Evolutionary conservation across 176 grass and related monocot genomes (phyloP).

Genomic region (Lolium perenne): DNA sequence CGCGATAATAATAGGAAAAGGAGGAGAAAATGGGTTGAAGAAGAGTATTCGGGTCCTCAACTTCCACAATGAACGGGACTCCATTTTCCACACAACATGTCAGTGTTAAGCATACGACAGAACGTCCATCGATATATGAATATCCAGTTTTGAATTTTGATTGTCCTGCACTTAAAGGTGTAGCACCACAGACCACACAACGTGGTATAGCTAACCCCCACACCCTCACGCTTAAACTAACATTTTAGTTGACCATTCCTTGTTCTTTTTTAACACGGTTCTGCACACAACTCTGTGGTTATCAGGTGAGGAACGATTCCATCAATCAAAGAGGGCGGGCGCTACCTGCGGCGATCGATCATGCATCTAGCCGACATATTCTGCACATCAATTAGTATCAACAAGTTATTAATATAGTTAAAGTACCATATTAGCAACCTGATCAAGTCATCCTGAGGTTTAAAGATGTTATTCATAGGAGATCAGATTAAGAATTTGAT

Average conservation of each 20-base stretch:
- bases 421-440: not conserved
- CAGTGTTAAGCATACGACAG: constrained; percentile 35
- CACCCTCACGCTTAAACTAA: not conserved
- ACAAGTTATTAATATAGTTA: not conserved
- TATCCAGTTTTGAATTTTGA: not conserved
- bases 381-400: not conserved
- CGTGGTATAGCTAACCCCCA: not conserved
- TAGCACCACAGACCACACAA: not conserved
- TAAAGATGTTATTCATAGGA: not conserved
- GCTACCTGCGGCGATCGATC: not conserved
- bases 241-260: not conserved
- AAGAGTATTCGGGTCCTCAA: not conserved
- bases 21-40: not conserved
- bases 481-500: not conserved
- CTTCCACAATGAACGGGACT: not conserved
- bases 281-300: not conserved
- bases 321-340: not conserved
- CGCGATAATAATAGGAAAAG: not conserved
- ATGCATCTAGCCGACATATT: not conserved
- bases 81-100: constrained; percentile 20
- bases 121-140: not conserved
- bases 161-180: constrained; percentile 12
- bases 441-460: constrained; percentile 6
- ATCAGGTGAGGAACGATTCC: constrained; percentile 43
- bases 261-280: not conserved